These are phyloP conservation scores for Cercophora samala DNA, from an alignment of 495 filamentous ascomycete genomes.

Conservation along the genomic window DNA sequence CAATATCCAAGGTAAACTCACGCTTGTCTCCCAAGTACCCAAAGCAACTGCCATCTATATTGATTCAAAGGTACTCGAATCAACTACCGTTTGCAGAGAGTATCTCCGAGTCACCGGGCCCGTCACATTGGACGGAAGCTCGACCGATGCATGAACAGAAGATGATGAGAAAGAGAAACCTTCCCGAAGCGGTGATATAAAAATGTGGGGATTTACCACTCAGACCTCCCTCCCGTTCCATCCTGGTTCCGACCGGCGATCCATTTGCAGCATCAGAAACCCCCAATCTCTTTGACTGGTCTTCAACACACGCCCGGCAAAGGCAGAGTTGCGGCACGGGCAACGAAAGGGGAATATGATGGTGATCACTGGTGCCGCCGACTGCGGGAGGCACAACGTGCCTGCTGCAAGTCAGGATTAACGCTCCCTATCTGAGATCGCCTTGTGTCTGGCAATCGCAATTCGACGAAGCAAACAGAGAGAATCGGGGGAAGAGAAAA, in stretches of 20 bases:
- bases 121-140: neutral
- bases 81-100: neutral
- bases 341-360: neutral
- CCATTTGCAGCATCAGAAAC: neutral
- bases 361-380: neutral
- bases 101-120: neutral
- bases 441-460: neutral
- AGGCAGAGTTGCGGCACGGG: constrained; percentile 4
- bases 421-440: neutral
- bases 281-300: constrained; percentile 5
- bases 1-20: neutral
- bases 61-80: neutral
- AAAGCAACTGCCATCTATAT: neutral
- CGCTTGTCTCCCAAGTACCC: neutral
- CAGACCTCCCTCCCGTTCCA: constrained; percentile 1
- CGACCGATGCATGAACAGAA: neutral
- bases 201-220: neutral
- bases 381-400: constrained; percentile 2
- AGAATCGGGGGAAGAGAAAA: too few relatives aligned
- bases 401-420: neutral
- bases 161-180: neutral
- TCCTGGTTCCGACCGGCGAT: neutral
- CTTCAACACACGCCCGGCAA: neutral
- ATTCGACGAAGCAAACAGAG: neutral
- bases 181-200: constrained; percentile 7